Percentiles rank a stretch among this genome's conserved stretches.
These are phyloP conservation scores for Limonomyces culmigenus DNA, from an alignment of 1,284 basidiomycete species.

Conservation along the genomic window DNA sequence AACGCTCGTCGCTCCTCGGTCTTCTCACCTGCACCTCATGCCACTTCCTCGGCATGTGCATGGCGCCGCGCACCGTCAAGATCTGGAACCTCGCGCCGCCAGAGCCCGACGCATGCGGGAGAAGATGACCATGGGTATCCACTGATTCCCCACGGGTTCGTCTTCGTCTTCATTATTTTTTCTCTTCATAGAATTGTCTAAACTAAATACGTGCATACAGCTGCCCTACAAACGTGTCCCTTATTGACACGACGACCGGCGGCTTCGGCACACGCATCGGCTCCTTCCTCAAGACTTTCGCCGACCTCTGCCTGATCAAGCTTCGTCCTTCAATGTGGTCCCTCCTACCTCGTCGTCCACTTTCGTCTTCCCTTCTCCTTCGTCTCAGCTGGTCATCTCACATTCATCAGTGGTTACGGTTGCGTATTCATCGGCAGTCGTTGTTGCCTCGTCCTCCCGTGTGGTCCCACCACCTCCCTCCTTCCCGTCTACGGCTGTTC, in stretches of 20 bases:
- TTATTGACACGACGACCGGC: slow-evolving; percentile 3
- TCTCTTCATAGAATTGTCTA: not conserved
- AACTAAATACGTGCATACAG: not conserved
- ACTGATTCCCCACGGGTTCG: slow-evolving; percentile 6
- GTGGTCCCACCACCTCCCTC: no score
- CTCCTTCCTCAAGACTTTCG: slow-evolving; percentile 4
- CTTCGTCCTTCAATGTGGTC: not conserved
- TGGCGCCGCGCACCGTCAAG: not conserved
- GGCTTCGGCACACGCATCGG: slow-evolving; percentile 1
- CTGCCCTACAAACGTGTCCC: slow-evolving; percentile 4
- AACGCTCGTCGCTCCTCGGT: not conserved
- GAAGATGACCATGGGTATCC: slow-evolving; percentile 2
- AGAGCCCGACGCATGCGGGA: slow-evolving; percentile 1
- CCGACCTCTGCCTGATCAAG: slow-evolving; percentile 5
- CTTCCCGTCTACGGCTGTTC: no score
- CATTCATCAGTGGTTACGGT: no score
- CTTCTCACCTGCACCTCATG: not conserved
- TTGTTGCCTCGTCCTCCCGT: no score
- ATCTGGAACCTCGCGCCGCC: not conserved
- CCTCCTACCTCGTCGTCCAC: no score
- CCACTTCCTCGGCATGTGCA: not conserved
- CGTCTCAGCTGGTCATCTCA: no score
- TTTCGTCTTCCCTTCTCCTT: no score
- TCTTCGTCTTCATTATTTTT: not conserved
- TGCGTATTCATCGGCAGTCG: no score